A percentile compares a stretch with the other conserved stretches of the same genome.
Conservation (phyloP, 1,284 basidiomycete species). For the Cryptococcus amylolentus region DNA sequence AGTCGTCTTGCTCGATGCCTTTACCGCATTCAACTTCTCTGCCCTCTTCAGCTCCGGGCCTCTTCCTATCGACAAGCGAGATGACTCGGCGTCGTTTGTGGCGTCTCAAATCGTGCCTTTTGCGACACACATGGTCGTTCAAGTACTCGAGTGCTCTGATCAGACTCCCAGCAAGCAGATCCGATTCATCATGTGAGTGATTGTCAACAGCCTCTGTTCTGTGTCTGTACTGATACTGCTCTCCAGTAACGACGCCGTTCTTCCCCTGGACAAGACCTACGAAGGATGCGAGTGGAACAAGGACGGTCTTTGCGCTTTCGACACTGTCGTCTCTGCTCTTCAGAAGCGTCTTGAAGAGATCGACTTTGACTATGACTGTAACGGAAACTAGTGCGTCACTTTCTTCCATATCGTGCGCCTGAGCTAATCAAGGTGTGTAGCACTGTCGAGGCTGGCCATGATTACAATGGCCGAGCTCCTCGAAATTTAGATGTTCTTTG, state of each 20-base stretch:
- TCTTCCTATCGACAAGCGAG: slow-evolving; percentile 18
- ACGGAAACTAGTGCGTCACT: slow-evolving; percentile 64
- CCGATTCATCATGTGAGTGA: slow-evolving; percentile 40
- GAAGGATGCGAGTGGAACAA: slow-evolving; percentile 63
- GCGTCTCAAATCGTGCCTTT: slow-evolving; percentile 69
- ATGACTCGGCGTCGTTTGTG: slow-evolving; percentile 54
- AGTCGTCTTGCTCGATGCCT: slow-evolving; percentile 72
- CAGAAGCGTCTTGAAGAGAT: slow-evolving; percentile 63
- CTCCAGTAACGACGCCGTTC: slow-evolving; percentile 77
- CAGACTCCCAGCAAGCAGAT: slow-evolving; percentile 40
- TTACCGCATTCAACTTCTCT: slow-evolving; percentile 70
- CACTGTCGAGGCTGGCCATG: slow-evolving; percentile 20
- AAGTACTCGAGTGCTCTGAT: slow-evolving; percentile 40
- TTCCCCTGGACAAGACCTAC: slow-evolving; percentile 68
- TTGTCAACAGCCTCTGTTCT: background rate
- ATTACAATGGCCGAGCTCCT: slow-evolving; percentile 29
- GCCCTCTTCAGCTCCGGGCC: slow-evolving; percentile 34
- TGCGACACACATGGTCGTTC: slow-evolving; percentile 54
- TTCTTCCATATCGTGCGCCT: background rate
- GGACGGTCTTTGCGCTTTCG: slow-evolving; percentile 76
- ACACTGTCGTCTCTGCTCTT: slow-evolving; percentile 68
- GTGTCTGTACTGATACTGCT: background rate
- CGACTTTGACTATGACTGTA: slow-evolving; percentile 72
- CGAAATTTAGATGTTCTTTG: background rate
- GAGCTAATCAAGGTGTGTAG: slow-evolving; percentile 1